A percentile compares a stretch with the other conserved stretches of the same genome.
phyloP scores from a whole-genome alignment of 139 green algal species.

The Yamagishiella unicocca region DNA sequence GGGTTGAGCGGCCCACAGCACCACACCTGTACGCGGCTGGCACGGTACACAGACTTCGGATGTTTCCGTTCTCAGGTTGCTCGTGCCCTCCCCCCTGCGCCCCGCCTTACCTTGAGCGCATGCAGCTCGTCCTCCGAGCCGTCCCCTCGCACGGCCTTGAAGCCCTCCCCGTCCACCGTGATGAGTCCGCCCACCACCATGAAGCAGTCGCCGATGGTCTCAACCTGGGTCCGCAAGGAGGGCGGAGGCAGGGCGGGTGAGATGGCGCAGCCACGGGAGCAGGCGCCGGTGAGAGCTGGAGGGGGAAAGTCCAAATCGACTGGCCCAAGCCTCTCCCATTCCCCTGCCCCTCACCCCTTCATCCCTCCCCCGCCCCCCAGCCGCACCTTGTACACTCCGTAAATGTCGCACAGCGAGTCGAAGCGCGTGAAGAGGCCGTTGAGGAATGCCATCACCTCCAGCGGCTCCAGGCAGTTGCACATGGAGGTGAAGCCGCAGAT shows the following conservation, averaged over 20 bases:
- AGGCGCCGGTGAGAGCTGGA: neutral
- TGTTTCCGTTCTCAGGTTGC: too few relatives aligned
- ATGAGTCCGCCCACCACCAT: conserved; percentile 48
- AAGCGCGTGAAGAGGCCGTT: conserved; percentile 50
- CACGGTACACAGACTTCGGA: too few relatives aligned
- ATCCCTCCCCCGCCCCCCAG: neutral
- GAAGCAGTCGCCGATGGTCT: conserved; percentile 72
- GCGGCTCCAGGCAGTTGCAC: conserved; percentile 33
- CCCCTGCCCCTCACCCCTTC: neutral
- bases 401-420: conserved; percentile 50
- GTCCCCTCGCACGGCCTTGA: conserved; percentile 21
- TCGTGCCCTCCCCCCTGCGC: too few relatives aligned
- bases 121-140: conserved; percentile 31
- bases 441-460: conserved; percentile 47
- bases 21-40: too few relatives aligned
- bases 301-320: neutral
- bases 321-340: neutral
- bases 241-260: neutral
- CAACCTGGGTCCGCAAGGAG: conserved; percentile 47
- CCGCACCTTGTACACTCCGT: conserved; percentile 61
- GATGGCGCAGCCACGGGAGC: neutral
- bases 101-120: conserved; percentile 38
- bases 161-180: conserved; percentile 31
- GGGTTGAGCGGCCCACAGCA: too few relatives aligned
- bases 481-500: conserved; percentile 48